Evolutionary conservation across 129 eudicot genomes (phyloP).

Genomic region (Calendula officinalis): DNA sequence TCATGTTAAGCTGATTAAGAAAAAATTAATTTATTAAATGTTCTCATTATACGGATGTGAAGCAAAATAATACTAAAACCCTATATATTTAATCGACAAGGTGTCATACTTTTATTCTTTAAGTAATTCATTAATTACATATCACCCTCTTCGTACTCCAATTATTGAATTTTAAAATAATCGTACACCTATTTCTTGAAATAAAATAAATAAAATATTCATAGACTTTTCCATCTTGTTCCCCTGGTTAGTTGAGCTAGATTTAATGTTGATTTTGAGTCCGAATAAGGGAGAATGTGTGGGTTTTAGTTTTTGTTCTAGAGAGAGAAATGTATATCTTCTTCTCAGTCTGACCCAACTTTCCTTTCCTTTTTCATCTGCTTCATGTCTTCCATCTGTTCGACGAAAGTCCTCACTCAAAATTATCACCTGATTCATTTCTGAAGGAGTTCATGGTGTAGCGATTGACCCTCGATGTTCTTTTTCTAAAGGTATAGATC

Average conservation of each 20-base stretch:
- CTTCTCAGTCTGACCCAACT: constrained; percentile 37
- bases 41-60: too few relatives aligned
- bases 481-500: constrained; percentile 44
- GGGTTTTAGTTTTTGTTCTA: constrained; percentile 19
- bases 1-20: too few relatives aligned
- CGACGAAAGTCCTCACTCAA: constrained; percentile 32
- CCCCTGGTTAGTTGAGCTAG: constrained; percentile 51
- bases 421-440: constrained; percentile 13
- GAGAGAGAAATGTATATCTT: constrained; percentile 32
- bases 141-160: constrained; percentile 20
- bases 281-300: constrained; percentile 42
- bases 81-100: background rate
- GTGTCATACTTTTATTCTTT: constrained; percentile 11
- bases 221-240: constrained; percentile 29
- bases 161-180: constrained; percentile 12
- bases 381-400: constrained; percentile 39
- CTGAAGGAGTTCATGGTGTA: background rate
- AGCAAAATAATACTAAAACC: too few relatives aligned
- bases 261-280: constrained; percentile 49
- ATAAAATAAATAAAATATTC: constrained; percentile 18
- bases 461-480: constrained; percentile 18
- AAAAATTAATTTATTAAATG: too few relatives aligned
- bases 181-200: constrained; percentile 11
- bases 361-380: constrained; percentile 44
- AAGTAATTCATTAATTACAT: constrained; percentile 18